Conservation (phyloP, 768 basidiomycete species). For the Pisolithus marmoratus region DNA sequence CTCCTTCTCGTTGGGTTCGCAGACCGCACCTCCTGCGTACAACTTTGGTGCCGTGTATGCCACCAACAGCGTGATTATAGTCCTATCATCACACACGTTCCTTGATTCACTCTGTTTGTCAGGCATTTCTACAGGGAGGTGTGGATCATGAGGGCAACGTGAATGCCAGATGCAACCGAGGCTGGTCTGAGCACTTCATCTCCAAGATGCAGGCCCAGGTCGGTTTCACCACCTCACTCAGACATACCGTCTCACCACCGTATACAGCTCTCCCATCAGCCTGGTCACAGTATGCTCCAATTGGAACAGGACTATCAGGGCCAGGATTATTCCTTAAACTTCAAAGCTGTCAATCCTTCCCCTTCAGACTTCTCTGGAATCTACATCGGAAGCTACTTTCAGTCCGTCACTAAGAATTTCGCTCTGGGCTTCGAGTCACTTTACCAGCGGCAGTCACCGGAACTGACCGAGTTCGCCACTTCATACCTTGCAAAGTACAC, state of each 20-base stretch:
- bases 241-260: slow-evolving; percentile 8
- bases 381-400: slow-evolving; percentile 87
- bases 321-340: slow-evolving; percentile 77
- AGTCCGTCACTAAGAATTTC: slow-evolving; percentile 86
- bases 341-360: slow-evolving; percentile 89
- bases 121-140: slow-evolving; percentile 91
- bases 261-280: slow-evolving; percentile 63
- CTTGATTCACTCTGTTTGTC: slow-evolving; percentile 13
- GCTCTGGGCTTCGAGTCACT: slow-evolving; percentile 85
- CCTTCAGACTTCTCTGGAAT: slow-evolving; percentile 85
- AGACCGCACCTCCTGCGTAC: slow-evolving; percentile 79
- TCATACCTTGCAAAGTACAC: slow-evolving; percentile 83
- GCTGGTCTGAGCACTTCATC: slow-evolving; percentile 71
- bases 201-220: slow-evolving; percentile 90
- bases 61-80: slow-evolving; percentile 57
- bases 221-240: slow-evolving; percentile 16
- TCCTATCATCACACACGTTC: slow-evolving; percentile 13
- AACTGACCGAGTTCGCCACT: slow-evolving; percentile 60
- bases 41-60: slow-evolving; percentile 94
- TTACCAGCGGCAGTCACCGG: slow-evolving; percentile 73
- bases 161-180: slow-evolving; percentile 83
- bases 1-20: slow-evolving; percentile 87
- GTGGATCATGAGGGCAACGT: slow-evolving; percentile 93
- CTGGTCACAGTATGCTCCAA: slow-evolving; percentile 86
- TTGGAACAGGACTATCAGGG: slow-evolving; percentile 93